phyloP scores from a whole-genome alignment of 257 asterid genomes.

The Solanum sitiens region DNA sequence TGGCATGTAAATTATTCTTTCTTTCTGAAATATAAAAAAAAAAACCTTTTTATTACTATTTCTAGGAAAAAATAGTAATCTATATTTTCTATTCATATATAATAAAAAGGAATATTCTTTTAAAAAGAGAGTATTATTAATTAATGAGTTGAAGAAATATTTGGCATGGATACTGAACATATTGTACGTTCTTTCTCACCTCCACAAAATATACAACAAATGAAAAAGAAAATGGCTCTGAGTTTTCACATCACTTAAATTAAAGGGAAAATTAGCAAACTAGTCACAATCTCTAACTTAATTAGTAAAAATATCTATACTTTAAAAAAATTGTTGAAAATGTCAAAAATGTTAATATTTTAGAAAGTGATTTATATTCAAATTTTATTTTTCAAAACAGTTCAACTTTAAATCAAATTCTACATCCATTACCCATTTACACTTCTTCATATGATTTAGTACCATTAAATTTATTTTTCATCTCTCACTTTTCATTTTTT shows the following conservation, averaged over 20 bases:
- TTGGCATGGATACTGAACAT: neutral
- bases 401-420: too few relatives aligned
- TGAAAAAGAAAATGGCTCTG: neutral
- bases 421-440: too few relatives aligned
- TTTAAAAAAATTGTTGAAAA: too few relatives aligned
- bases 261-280: too few relatives aligned
- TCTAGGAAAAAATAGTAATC: neutral
- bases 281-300: too few relatives aligned
- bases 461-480: too few relatives aligned
- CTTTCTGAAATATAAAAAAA: neutral
- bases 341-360: too few relatives aligned
- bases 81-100: neutral
- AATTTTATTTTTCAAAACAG: too few relatives aligned
- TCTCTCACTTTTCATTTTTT: too few relatives aligned
- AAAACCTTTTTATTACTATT: neutral
- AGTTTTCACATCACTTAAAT: neutral
- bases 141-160: neutral
- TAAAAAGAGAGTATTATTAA: neutral
- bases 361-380: too few relatives aligned
- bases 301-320: too few relatives aligned
- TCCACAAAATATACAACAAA: neutral
- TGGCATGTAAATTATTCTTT: neutral
- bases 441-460: too few relatives aligned
- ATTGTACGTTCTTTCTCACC: neutral
- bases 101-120: neutral